phyloP scores from a whole-genome alignment of 1,284 basidiomycete genomes.

The Phlebopus sp. region DNA sequence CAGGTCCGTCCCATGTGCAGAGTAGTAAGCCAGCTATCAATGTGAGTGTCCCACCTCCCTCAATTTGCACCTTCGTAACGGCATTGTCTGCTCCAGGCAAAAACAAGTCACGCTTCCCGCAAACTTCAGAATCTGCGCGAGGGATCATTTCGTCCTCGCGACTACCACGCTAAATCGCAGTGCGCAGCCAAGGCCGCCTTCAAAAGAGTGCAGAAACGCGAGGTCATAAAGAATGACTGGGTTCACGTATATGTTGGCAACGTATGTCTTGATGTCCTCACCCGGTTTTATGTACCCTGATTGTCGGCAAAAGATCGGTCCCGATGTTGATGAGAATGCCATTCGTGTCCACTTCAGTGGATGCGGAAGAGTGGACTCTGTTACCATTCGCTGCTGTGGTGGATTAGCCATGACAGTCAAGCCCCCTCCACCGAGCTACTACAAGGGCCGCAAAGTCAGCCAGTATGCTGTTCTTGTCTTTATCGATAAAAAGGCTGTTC shows the following conservation, averaged over 20 bases:
- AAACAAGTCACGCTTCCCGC: neutral
- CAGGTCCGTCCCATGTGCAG: neutral
- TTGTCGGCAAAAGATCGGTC: constrained; percentile 25
- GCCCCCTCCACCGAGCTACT: constrained; percentile 20
- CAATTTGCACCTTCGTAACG: neutral
- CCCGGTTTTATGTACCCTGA: neutral
- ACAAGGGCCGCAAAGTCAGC: constrained; percentile 34
- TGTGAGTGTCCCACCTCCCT: constrained; percentile 10
- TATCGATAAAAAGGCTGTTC: constrained; percentile 31
- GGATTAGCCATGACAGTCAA: constrained; percentile 40
- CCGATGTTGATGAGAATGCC: constrained; percentile 34
- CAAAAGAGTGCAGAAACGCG: constrained; percentile 15
- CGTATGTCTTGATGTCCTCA: constrained; percentile 34
- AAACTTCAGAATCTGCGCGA: constrained; percentile 10
- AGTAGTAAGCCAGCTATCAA: neutral
- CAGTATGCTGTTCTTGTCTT: constrained; percentile 55
- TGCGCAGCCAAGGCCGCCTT: constrained; percentile 19
- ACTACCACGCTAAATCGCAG: constrained; percentile 19
- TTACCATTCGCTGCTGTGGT: constrained; percentile 48
- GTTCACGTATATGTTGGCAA: constrained; percentile 57
- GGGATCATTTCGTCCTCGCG: constrained; percentile 12
- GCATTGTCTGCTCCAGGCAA: constrained; percentile 3
- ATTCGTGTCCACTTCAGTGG: constrained; percentile 38
- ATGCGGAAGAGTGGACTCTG: constrained; percentile 42
- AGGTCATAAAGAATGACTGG: constrained; percentile 15